Base-by-base conservation (phyloP, 768 basidiomycete species). In the Termitomyces eurrhizus region DNA sequence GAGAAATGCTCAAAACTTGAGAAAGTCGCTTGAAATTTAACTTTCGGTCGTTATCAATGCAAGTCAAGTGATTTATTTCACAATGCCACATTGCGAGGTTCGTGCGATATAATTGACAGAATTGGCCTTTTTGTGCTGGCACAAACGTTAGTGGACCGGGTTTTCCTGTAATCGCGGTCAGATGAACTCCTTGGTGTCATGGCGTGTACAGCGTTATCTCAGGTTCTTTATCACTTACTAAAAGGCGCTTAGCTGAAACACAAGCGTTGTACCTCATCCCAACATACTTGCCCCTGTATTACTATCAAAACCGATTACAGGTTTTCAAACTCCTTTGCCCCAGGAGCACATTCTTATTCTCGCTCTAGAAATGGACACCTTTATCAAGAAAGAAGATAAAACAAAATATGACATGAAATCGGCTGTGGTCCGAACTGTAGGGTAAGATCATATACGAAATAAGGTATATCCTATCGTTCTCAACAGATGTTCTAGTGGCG, bases 211-310 rank as follows among this genome's bases (percentile, higher is more conserved):
- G 4, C 36, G 18, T 33, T 52, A 21, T 52, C 35, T 35, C 41
- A 12, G 21, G 16, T 29, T 29, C 52, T n/a, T 37, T 24, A 21
- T 24, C 36, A 42, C 44, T 7, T 7, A 4, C 33, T 36, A 24
- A 56, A 46, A 56, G 45, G 24, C 33, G 21, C 21, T 18, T 33
- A 14, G 29, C 24, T 26, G 32, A 35, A 9, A 12, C 9, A n/a
- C 12, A 36, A 13, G 8, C 35, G 46, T 14, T 48, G 8, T 32
- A 16, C 16, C 24, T 12, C n/a, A 21, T 14, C 29, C 33, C 57
- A 29, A 51, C 48, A 45, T 45, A 58, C 24, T 16, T 39, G 21
- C 39, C 35, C 52, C 45, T 58, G 41, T 51, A 55, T 57, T 36
- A 33, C n/a, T 54, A n/a, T 9, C 39, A 33, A 21, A 39, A 46